Base-by-base conservation (phyloP, 192 early-diverging fungal species). In the Coemansia guatemalensis region DNA sequence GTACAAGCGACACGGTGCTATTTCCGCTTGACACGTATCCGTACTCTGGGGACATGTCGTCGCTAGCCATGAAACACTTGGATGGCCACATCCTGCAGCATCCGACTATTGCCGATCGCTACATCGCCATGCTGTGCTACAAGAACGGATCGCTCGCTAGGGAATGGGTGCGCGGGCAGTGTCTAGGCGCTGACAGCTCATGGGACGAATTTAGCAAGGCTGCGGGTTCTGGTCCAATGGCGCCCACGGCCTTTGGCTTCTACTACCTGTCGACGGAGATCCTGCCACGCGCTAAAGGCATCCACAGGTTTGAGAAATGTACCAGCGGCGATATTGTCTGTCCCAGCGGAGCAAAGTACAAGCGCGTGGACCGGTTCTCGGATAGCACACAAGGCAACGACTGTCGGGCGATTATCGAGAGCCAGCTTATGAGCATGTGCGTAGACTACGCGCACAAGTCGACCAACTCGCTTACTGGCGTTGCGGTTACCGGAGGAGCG, bases 61-160 rank as follows among this genome's bases (percentile, higher is more conserved):
- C 33, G 20, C 12, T 48, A 17, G 49, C 52, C 11, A 61, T 51
- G 52, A 53, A 71, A 58, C 64, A 67, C 26, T 60, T 63, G 9
- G 77, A 77, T 44, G 86, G 81, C 2, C 85, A 88, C 50, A 82
- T 89, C 0, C 48, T 88, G 48, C 70, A 77, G 48, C 92, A 95
- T 60, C 93, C 93, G 7, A 83, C 85, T 0, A 81, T 82, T 17
- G 60, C 71, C 1, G 33, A 68, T 14, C 75, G 73, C 18, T 93
- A 83, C 57, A 83, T 95, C 57, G 89, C 86, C 17, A 88, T 95
- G 85, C 71, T 93, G 18, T 89, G 88, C 64, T 92, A 88, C 81
- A 93, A 91, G 70, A 95, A 95, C 62, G 93, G 93, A 11, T 90
- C 89, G n/a, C 64, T 93, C n/a, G 87, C 89, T 0, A 77, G 92